Conservation (phyloP, 2,329 filamentous ascomycete genomes). For the Nemania bipapillata region DNA sequence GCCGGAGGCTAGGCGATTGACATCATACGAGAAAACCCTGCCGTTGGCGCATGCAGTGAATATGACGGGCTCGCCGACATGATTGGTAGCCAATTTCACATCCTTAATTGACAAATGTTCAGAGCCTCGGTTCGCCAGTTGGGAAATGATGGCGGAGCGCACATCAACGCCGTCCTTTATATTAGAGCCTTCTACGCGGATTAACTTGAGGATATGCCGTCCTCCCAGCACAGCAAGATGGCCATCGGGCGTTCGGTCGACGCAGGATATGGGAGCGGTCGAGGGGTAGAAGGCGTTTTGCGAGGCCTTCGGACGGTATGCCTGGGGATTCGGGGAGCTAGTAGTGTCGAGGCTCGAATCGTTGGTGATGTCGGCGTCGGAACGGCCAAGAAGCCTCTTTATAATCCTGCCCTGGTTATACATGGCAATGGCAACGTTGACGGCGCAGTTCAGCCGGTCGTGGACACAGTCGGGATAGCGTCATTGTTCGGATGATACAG, state of each 20-base stretch:
- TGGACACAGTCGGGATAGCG: slow-evolving; percentile 39
- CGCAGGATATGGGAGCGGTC: slow-evolving; percentile 64
- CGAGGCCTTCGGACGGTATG: slow-evolving; percentile 64
- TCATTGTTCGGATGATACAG: slow-evolving; percentile 42
- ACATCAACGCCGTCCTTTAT: slow-evolving; percentile 69
- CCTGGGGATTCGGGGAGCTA: slow-evolving; percentile 57
- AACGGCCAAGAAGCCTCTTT: slow-evolving; percentile 69
- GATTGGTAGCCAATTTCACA: slow-evolving; percentile 65
- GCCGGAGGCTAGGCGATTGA: slow-evolving; percentile 61
- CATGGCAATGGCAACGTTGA: slow-evolving; percentile 53
- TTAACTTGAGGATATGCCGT: slow-evolving; percentile 69
- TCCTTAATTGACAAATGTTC: slow-evolving; percentile 73
- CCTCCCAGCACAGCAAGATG: slow-evolving; percentile 67
- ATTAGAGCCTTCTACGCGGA: slow-evolving; percentile 64
- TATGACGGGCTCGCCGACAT: slow-evolving; percentile 62
- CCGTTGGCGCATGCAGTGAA: slow-evolving; percentile 73
- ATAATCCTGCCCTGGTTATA: slow-evolving; percentile 68
- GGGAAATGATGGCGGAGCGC: slow-evolving; percentile 65
- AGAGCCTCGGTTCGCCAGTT: slow-evolving; percentile 58
- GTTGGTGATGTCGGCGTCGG: slow-evolving; percentile 60
- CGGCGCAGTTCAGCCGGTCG: slow-evolving; percentile 45
- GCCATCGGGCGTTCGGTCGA: slow-evolving; percentile 69
- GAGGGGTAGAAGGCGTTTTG: slow-evolving; percentile 66
- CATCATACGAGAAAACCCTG: slow-evolving; percentile 72
- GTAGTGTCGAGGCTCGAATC: slow-evolving; percentile 59